Conservation (phyloP, 305 asterid genomes). For the Petunia hybrid region DNA sequence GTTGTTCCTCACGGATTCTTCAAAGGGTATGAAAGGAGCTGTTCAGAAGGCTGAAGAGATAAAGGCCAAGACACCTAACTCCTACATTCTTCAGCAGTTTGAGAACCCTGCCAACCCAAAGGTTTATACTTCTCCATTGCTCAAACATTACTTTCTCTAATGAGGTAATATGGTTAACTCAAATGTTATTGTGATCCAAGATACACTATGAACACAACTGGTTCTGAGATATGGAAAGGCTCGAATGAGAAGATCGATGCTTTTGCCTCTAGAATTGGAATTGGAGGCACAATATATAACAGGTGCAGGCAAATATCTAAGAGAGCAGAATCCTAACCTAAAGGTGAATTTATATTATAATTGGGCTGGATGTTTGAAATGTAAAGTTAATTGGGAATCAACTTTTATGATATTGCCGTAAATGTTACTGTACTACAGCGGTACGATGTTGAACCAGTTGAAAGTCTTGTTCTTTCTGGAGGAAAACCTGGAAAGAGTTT, state of each 20-base stretch:
- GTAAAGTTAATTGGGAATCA: too few relatives aligned
- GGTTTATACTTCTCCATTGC: slow-evolving; percentile 44
- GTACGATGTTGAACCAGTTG: slow-evolving; percentile 83
- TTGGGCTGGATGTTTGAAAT: not conserved
- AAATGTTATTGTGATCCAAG: slow-evolving; percentile 40
- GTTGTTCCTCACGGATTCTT: slow-evolving; percentile 84
- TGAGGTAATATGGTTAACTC: not conserved
- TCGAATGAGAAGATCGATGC: slow-evolving; percentile 82
- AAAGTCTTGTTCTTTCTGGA: slow-evolving; percentile 88
- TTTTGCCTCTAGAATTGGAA: slow-evolving; percentile 88
- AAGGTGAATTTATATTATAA: slow-evolving; percentile 55
- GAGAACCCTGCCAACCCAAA: slow-evolving; percentile 93
- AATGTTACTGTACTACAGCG: slow-evolving; percentile 49
- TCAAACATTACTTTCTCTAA: slow-evolving; percentile 8
- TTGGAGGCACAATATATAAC: slow-evolving; percentile 89
- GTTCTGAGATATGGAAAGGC: slow-evolving; percentile 95
- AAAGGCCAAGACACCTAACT: slow-evolving; percentile 71
- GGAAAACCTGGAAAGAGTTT: slow-evolving; percentile 87
- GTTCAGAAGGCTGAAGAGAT: slow-evolving; percentile 86
- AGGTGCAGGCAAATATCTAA: slow-evolving; percentile 85
- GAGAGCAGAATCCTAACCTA: slow-evolving; percentile 79
- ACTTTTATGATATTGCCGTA: too few relatives aligned
- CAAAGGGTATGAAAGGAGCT: slow-evolving; percentile 86
- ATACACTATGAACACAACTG: slow-evolving; percentile 93
- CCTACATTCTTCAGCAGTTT: slow-evolving; percentile 87